Conservation (phyloP, 331 rosid species). For the Phaseolus coccineus region DNA sequence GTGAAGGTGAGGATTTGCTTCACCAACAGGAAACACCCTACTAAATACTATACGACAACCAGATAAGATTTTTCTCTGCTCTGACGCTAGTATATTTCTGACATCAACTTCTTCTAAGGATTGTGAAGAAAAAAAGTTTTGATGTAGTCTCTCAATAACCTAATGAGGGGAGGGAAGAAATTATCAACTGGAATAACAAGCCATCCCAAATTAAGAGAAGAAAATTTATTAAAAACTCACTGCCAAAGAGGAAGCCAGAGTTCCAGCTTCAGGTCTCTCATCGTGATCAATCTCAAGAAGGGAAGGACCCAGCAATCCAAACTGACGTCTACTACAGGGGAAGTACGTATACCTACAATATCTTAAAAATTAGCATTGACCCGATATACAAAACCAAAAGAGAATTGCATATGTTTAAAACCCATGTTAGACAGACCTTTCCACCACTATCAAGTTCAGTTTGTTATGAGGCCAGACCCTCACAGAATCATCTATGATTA, state of each 20-base stretch:
- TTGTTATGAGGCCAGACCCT: slow-evolving; percentile 99
- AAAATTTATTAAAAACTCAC: slow-evolving; percentile 56
- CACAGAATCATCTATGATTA: slow-evolving; percentile 95
- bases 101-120: slow-evolving; percentile 90
- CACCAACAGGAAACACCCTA: slow-evolving; percentile 93
- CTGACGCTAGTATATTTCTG: slow-evolving; percentile 85
- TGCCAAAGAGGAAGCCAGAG: slow-evolving; percentile 87
- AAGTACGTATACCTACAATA: slow-evolving; percentile 86
- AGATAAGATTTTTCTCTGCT: slow-evolving; percentile 86
- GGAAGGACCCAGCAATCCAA: slow-evolving; percentile 95
- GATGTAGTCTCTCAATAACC: slow-evolving; percentile 94
- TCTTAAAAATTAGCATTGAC: slow-evolving; percentile 38
- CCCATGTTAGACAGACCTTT: slow-evolving; percentile 64
- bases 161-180: slow-evolving; percentile 44
- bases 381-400: slow-evolving; percentile 38
- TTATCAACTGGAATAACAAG: slow-evolving; percentile 35
- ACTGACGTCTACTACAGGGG: slow-evolving; percentile 98
- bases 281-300: slow-evolving; percentile 96
- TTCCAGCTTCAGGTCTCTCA: slow-evolving; percentile 95
- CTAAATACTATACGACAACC: slow-evolving; percentile 97
- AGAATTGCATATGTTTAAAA: slow-evolving; percentile 26
- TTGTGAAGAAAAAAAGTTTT: slow-evolving; percentile 76
- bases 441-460: slow-evolving; percentile 95
- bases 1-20: slow-evolving; percentile 91
- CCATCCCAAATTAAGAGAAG: slow-evolving; percentile 1